These are phyloP conservation scores for Talaromyces thailandensis DNA, from an alignment of 495 filamentous ascomycete species.

Conservation along the genomic window DNA sequence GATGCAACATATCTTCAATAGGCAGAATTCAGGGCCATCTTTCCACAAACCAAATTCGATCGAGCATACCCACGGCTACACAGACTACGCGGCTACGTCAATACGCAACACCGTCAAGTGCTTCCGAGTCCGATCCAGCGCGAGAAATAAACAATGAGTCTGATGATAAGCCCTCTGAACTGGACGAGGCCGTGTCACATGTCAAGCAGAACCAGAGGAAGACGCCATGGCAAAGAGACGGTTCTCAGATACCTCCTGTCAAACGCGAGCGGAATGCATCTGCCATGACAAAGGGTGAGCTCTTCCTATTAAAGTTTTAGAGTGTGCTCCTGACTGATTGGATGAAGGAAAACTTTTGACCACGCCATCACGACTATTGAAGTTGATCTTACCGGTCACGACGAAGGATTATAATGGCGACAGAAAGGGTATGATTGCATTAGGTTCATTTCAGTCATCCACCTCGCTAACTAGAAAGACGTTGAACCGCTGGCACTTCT, in stretches of 20 bases:
- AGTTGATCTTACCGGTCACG: constrained; percentile 76
- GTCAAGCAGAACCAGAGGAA: constrained; percentile 42
- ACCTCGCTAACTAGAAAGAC: constrained; percentile 42
- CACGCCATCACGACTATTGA: constrained; percentile 82
- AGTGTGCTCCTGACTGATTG: background rate
- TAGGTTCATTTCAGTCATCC: constrained; percentile 16
- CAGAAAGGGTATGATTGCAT: constrained; percentile 37
- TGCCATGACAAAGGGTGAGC: constrained; percentile 56
- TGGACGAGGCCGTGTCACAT: constrained; percentile 11
- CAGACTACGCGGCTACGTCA: background rate
- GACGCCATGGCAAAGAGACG: constrained; percentile 64
- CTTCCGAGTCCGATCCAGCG: background rate
- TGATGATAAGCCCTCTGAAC: background rate
- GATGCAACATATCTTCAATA: background rate
- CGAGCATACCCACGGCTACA: background rate
- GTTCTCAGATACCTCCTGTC: constrained; percentile 48
- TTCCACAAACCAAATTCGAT: background rate
- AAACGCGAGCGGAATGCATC: constrained; percentile 35
- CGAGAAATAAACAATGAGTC: background rate
- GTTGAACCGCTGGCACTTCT: constrained; percentile 81
- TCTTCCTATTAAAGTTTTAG: background rate
- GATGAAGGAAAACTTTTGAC: constrained; percentile 73
- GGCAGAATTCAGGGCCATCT: background rate
- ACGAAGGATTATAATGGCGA: constrained; percentile 43
- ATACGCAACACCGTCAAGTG: background rate